Evolutionary conservation across 2,329 filamentous ascomycete genomes (phyloP), one percentile per base, ranked within the genome.

Genomic region (Penicillium nordicum): DNA sequence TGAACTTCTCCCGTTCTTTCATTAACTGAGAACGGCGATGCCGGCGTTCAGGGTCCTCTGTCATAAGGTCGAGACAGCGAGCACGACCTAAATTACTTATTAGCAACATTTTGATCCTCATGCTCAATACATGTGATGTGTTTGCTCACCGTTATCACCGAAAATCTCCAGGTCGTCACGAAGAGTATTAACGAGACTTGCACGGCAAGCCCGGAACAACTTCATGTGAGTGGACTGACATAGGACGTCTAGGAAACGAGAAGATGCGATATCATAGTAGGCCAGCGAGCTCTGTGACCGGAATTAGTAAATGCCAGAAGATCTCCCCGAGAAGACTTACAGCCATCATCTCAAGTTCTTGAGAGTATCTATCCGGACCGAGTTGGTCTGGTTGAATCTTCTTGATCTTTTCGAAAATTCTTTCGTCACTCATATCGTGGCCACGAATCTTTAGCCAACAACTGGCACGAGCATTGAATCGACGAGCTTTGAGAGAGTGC

Each of bases 311-410:
- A n/a, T 43, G 14, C 5, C 10, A 30, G 3, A 0, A 11, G 16
- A 25, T 12, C 7, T 4, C 9, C 36, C 18, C 7, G 1, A 25
- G 8, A n/a, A 18, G 1, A 66, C 73, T 61, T 67, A 78, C 76
- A 1, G 74, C 73, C 69, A 78, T 74, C 63, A 76, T 75, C 9
- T 72, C 68, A 0, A 79, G 48, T 49, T 78, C 76, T 10, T 71
- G 69, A 0, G 55, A 32, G 37, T 71, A 78, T 0, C 50, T 52
- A 50, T 78, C 76, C 0, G 68, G 58, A 0, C 68, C 70, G 3
- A 77, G 62, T 2, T 71, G 65, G 0, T 54, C 66, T 5, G 60
- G 53, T 0, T 62, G 66, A 4, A 74, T 37, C 23, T 66, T 71
- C 27, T 59, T 68, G n/a, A 52, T 57, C 29, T 68, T 68, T 0